Conservation (phyloP, 768 basidiomycete species). For the Paxillus ammoniavirescens region DNA sequence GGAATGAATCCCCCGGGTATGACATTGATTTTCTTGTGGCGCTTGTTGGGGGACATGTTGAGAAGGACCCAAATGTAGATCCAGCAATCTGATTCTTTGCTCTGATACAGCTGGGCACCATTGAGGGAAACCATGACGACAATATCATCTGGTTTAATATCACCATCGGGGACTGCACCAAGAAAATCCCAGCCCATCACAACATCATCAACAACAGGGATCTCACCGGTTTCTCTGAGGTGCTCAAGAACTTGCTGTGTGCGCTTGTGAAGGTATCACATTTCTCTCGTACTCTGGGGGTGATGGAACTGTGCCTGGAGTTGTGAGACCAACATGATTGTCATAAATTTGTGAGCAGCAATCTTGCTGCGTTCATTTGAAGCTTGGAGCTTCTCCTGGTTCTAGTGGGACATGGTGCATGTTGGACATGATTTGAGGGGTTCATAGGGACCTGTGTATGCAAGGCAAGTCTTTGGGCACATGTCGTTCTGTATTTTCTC, state of each 20-base stretch:
- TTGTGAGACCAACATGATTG: conserved; percentile 28
- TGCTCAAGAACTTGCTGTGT: conserved; percentile 4
- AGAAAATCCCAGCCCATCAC: conserved; percentile 14
- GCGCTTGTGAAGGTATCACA: neutral
- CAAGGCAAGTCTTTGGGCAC: conserved; percentile 25
- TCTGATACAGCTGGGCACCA: conserved; percentile 28
- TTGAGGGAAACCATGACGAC: conserved; percentile 24
- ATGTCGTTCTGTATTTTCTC: conserved; percentile 17
- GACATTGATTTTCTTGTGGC: conserved; percentile 31
- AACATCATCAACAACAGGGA: neutral
- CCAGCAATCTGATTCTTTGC: too few species aligned
- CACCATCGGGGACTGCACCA: neutral
- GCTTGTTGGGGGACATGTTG: conserved; percentile 18
- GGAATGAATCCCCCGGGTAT: conserved; percentile 28
- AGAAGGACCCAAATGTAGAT: conserved; percentile 31
- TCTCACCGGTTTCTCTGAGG: neutral
- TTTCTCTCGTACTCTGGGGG: neutral
- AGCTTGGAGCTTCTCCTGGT: neutral
- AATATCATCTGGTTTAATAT: conserved; percentile 11
- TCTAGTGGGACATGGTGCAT: neutral
- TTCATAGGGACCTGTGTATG: too few species aligned
- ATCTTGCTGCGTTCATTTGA: conserved; percentile 1
- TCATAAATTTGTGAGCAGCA: conserved; percentile 6
- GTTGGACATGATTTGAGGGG: neutral
- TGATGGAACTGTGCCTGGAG: conserved; percentile 37